These are phyloP conservation scores for Globisporangium apiculatum DNA, from an alignment of 352 stramenopile genomes.

Conservation along the genomic window DNA sequence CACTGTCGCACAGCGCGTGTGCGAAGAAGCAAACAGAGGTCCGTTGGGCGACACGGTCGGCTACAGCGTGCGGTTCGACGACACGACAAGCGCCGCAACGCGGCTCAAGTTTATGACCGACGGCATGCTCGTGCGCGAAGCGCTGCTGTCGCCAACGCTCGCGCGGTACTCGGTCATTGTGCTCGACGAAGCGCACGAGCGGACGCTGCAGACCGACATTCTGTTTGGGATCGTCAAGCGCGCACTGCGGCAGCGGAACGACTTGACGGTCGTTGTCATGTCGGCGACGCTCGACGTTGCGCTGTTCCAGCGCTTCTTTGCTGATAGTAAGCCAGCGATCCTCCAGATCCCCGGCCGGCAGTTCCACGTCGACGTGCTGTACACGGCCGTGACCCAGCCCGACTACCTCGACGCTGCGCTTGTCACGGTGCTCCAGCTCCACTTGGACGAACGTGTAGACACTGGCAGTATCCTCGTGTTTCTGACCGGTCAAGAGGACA, in stretches of 20 bases:
- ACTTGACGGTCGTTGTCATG: slow-evolving; percentile 97
- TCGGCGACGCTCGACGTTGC: slow-evolving; percentile 95
- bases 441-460: slow-evolving; percentile 62
- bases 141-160: slow-evolving; percentile 62
- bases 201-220: slow-evolving; percentile 88
- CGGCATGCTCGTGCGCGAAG: slow-evolving; percentile 89
- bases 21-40: slow-evolving; percentile 46
- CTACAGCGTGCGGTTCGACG: slow-evolving; percentile 93
- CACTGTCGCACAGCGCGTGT: slow-evolving; percentile 77
- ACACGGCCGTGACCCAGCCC: slow-evolving; percentile 78
- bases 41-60: slow-evolving; percentile 69
- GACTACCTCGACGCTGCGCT: slow-evolving; percentile 89
- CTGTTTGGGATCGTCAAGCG: slow-evolving; percentile 85
- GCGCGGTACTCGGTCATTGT: slow-evolving; percentile 78
- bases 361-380: slow-evolving; percentile 89
- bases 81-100: slow-evolving; percentile 83
- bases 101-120: slow-evolving; percentile 93
- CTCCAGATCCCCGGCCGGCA: slow-evolving; percentile 85
- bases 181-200: slow-evolving; percentile 85
- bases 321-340: slow-evolving; percentile 67
- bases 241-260: slow-evolving; percentile 66
- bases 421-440: slow-evolving; percentile 87
- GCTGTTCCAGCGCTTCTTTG: slow-evolving; percentile 93
- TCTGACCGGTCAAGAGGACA: slow-evolving; percentile 94
- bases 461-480: slow-evolving; percentile 93